phyloP scores from a whole-genome alignment of 2,329 filamentous ascomycete genomes.

The Phoma sp. region DNA sequence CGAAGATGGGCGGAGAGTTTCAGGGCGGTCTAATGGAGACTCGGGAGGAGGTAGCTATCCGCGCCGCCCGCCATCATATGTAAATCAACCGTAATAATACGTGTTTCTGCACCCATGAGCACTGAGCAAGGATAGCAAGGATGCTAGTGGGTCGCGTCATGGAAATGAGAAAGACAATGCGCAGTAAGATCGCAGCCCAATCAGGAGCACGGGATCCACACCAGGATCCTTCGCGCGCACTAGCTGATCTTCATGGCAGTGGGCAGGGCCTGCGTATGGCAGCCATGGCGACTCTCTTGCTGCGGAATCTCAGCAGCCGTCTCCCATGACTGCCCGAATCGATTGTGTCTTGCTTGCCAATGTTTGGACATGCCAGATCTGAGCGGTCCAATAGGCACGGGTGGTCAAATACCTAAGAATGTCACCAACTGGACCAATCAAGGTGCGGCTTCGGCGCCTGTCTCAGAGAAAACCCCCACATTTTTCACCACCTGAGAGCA shows the following conservation, averaged over 20 bases:
- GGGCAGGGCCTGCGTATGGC: conserved; percentile 8
- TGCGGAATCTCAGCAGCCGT: not conserved
- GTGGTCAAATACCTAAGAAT: conserved; percentile 13
- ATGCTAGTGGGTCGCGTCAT: conserved; percentile 14
- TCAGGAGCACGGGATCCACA: conserved; percentile 30
- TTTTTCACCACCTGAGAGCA: conserved; percentile 38
- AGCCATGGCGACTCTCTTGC: conserved; percentile 3
- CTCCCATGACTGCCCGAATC: not conserved
- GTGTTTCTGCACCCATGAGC: conserved; percentile 18
- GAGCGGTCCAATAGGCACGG: conserved; percentile 10
- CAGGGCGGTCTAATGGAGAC: conserved; percentile 14
- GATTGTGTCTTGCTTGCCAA: conserved; percentile 6
- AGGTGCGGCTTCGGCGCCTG: conserved; percentile 32
- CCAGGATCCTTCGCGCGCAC: conserved; percentile 28
- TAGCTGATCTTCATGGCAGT: conserved; percentile 17
- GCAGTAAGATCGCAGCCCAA: conserved; percentile 16
- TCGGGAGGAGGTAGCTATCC: conserved; percentile 30
- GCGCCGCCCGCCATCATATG: conserved; percentile 22
- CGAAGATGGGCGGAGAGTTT: conserved; percentile 18
- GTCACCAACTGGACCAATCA: conserved; percentile 29
- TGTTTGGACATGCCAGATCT: conserved; percentile 6
- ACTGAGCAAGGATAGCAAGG: conserved; percentile 10
- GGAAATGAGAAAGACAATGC: conserved; percentile 21
- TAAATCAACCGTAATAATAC: conserved; percentile 12
- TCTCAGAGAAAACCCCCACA: conserved; percentile 39